Conservation (phyloP, 202 grass and related monocot species). For the Setaria italica region DNA sequence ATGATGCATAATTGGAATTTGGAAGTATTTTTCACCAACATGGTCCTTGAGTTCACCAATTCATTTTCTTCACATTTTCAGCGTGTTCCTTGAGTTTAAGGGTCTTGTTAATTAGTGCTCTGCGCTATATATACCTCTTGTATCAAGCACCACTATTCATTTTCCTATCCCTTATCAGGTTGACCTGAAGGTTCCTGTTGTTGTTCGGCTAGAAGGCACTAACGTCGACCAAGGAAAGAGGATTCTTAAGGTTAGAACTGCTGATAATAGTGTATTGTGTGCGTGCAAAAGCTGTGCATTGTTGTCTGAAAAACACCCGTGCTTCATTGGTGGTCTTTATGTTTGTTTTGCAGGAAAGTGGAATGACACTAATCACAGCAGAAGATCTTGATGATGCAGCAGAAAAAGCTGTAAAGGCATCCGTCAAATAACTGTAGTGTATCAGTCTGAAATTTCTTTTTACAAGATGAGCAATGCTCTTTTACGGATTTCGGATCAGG, state of each 20-base stretch:
- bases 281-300: conserved; percentile 8
- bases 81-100: not conserved
- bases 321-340: conserved; percentile 37
- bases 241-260: conserved; percentile 90
- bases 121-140: not conserved
- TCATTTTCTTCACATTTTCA: conserved; percentile 10
- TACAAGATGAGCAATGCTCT: conserved; percentile 47
- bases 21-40: not conserved
- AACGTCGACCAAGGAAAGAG: conserved; percentile 99
- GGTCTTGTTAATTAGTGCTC: not conserved
- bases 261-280: conserved; percentile 2
- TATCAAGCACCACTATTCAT: not conserved
- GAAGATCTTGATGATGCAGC: conserved; percentile 99
- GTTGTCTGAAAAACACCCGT: conserved; percentile 11
- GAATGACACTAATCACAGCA: conserved; percentile 90
- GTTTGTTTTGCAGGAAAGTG: conserved; percentile 76
- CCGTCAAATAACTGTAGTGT: conserved; percentile 52
- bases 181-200: conserved; percentile 94
- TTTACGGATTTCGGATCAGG: conserved; percentile 40
- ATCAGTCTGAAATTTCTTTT: conserved; percentile 31
- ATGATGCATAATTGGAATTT: not conserved
- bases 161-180: conserved; percentile 56
- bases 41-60: not conserved
- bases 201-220: conserved; percentile 97
- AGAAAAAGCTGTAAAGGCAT: conserved; percentile 89